Evolutionary conservation across 306 rosid species (phyloP), one percentile per base, ranked within the genome.

Genomic region (Pyrus bretschneideri): DNA sequence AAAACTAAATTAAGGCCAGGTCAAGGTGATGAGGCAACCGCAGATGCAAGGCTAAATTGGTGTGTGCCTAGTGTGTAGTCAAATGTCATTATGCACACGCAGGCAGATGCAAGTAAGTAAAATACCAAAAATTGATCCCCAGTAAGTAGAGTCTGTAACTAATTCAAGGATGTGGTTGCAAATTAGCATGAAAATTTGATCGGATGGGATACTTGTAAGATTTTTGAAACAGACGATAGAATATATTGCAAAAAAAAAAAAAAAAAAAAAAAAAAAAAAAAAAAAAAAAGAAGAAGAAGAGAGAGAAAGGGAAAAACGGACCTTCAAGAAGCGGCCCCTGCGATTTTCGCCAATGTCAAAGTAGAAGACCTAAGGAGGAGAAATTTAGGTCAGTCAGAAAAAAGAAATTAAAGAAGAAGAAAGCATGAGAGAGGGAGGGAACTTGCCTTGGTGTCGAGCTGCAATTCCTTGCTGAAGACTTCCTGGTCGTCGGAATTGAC

Each of bases 281-380:
- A 0, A 45, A 3, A 25, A 25, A 25, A 25, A 25, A 25, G 25
- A 25, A 25, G 25, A 25, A 25, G 25, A 25, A 25, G 25, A 45
- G 1, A 9, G 19, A 10, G 23, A 49, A 23, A 15, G 25, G 19
- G n/a, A 44, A 35, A 29, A 18, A 5, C 57, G 73, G 75, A 92
- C 99, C 99, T 96, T 96, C 78, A 96, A 88, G 91, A 96, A 96
- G 69, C 99, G 99, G 54, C 99, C 99, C 84, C 99, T 96, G 79
- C 98, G 81, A 74, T 96, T 96, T 86, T 96, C 98, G n/a, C 99
- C 99, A 77, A 92, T 89, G 85, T 96, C 99, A 49, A 96, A 96
- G 86, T 96, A 96, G 83, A 96, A 96, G 29, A 93, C 93, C 99
- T 95, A 86, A 57, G 45, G 21, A 15, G 44, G 42, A 31, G 5